phyloP scores from a whole-genome alignment of 73 alveolate genomes.

The Symbiodinium pilosum region DNA sequence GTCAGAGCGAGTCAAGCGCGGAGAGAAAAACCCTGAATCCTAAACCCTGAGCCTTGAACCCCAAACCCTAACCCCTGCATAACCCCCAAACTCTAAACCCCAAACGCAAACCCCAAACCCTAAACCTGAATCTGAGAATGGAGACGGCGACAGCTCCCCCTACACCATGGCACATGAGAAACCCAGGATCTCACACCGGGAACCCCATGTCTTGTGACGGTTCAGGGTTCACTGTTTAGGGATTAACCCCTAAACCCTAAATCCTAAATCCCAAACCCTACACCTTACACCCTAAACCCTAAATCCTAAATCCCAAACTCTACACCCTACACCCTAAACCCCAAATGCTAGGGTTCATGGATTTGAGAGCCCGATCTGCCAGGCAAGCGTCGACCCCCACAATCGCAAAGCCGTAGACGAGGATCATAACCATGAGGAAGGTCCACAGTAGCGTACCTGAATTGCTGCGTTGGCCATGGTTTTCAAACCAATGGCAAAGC shows the following conservation, averaged over 20 bases:
- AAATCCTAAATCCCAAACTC: background rate
- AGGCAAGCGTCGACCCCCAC: conserved; percentile 37
- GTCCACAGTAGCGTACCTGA: conserved; percentile 92
- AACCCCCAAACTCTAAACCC: background rate
- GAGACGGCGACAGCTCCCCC: too few relatives aligned
- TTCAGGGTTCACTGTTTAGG: too few relatives aligned
- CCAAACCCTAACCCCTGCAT: background rate
- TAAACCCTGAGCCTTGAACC: background rate
- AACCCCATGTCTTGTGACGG: too few relatives aligned
- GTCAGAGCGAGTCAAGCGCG: too few relatives aligned
- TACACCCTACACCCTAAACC: background rate
- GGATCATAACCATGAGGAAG: conserved; percentile 64
- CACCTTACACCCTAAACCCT: too few relatives aligned
- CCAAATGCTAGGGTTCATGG: background rate
- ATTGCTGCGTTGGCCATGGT: background rate
- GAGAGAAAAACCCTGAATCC: background rate
- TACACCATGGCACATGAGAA: too few relatives aligned
- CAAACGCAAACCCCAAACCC: background rate
- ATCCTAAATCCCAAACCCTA: too few relatives aligned
- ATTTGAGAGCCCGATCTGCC: too few relatives aligned
- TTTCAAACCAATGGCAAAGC: too few relatives aligned
- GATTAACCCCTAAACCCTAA: too few relatives aligned
- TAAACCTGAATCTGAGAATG: background rate
- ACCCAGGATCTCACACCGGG: too few relatives aligned
- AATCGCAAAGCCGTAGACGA: conserved; percentile 81